Evolutionary conservation across 306 rosid species (phyloP).

Genomic region (Vigna hirtella): DNA sequence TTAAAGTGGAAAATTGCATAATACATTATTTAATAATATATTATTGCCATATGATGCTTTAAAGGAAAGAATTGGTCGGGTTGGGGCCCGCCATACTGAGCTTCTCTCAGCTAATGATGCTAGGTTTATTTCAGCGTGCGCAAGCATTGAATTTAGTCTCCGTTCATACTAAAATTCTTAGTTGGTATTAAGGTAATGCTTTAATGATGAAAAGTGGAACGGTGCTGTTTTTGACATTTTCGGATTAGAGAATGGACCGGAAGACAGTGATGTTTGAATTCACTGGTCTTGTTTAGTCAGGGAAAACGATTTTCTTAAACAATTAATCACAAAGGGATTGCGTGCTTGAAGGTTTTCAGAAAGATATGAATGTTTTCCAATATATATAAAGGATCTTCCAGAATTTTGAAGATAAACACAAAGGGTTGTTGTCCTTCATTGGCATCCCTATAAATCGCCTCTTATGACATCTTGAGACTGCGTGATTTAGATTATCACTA

Average conservation of each 20-base stretch:
- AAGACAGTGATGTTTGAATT: constrained; percentile 1
- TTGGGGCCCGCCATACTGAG: neutral
- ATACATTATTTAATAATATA: neutral
- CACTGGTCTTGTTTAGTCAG: neutral
- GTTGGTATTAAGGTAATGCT: too few relatives aligned
- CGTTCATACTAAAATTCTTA: neutral
- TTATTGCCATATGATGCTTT: neutral
- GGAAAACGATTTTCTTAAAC: too few relatives aligned
- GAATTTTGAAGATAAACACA: too few relatives aligned
- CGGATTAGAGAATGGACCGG: neutral
- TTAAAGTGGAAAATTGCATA: constrained; percentile 2
- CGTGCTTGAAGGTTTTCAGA: too few relatives aligned
- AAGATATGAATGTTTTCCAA: too few relatives aligned
- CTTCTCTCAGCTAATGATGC: neutral
- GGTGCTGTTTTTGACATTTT: neutral
- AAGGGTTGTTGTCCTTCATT: too few relatives aligned
- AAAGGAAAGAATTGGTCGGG: neutral
- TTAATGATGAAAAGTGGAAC: constrained; percentile 2
- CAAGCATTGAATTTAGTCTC: neutral
- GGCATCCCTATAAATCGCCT: too few relatives aligned
- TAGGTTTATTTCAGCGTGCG: neutral
- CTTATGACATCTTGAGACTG: too few relatives aligned
- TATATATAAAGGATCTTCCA: too few relatives aligned
- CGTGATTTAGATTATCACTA: too few relatives aligned
- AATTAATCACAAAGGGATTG: too few relatives aligned